Percentiles rank a stretch among this genome's conserved stretches.
Evolutionary conservation across 2,329 filamentous ascomycete species (phyloP).

Genomic region (Fonsecaea multimorphosa): DNA sequence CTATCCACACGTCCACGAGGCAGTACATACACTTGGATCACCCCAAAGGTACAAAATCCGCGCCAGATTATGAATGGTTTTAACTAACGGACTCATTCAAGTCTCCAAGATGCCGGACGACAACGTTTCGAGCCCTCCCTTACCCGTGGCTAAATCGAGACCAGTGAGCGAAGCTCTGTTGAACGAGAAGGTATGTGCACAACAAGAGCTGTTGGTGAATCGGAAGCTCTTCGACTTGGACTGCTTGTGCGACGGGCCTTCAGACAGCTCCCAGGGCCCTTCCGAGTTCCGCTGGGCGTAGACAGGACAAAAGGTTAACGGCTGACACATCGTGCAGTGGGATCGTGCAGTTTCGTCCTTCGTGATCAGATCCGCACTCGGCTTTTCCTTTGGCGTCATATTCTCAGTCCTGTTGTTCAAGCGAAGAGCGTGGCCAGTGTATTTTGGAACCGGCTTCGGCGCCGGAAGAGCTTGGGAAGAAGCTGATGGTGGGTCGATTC

Average conservation of each 20-base stretch:
- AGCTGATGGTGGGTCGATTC: conserved; percentile 74
- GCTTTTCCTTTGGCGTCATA: conserved; percentile 95
- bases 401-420: conserved; percentile 99
- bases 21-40: conserved; percentile 1
- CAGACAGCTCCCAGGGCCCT: background rate
- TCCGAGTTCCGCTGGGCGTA: background rate
- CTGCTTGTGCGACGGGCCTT: background rate
- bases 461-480: conserved; percentile 97
- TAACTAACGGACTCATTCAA: conserved; percentile 1
- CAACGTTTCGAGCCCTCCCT: conserved; percentile 62
- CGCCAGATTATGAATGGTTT: background rate
- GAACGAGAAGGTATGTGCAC: conserved; percentile 86
- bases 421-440: conserved; percentile 97
- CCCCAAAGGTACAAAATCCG: conserved; percentile 5
- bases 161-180: conserved; percentile 97
- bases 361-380: conserved; percentile 94
- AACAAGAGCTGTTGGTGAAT: background rate
- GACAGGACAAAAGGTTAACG: conserved; percentile 12
- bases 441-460: conserved; percentile 91
- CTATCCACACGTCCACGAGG: background rate
- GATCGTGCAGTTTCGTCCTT: conserved; percentile 97
- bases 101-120: conserved; percentile 62
- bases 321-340: conserved; percentile 69
- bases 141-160: conserved; percentile 71
- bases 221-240: background rate